Evolutionary conservation across 164 flowering plant species (phyloP), one percentile per base, ranked within the genome.

Genomic region (Magnolia changhungtana): DNA sequence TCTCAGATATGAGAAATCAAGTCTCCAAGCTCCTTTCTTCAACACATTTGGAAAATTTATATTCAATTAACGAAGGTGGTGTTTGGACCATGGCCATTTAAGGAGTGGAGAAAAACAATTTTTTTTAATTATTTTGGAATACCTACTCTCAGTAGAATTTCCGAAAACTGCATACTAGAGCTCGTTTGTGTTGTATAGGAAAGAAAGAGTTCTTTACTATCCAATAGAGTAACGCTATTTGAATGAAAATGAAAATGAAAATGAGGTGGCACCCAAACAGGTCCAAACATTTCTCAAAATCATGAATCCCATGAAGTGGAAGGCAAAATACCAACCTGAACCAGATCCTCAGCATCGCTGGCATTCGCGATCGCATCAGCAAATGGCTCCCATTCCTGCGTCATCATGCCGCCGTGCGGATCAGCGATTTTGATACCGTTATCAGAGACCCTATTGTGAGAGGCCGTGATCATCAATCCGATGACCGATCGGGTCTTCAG

Each of bases 401-500:
- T 84, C 78, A 95, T 83, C 99, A 95, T 92, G 1, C 94, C 96
- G 1, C 99, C 99, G 74, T 76, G 81, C 0, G 98, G 94, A 59
- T 95, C 99, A 4, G 95, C 93, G 73, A 96, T 80, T 78, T 96
- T 94, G 75, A 96, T 86, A 0, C 99, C 99, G 75, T 94, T 94
- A 63, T 96, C 98, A 0, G 92, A 86, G 7, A 87, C 89, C 55
- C 83, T 75, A 77, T 96, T 96, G 79, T 96, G 99, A 0, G 99
- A 96, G 10, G 99, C 99, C 0, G 99, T 94, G 88, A 96, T 90
- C 98, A 94, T 90, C 80, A 96, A 74, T 0, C 99, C 99, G 19
- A 89, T 81, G 29, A 83, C 85, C 3, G 94, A 85, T 50, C 79
- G 78, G 2, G 93, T 92, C 78, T 90, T 87, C 23, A 93, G 23